Base-by-base conservation (phyloP, 208 protist species). In the Wallacemonas sp. region DNA sequence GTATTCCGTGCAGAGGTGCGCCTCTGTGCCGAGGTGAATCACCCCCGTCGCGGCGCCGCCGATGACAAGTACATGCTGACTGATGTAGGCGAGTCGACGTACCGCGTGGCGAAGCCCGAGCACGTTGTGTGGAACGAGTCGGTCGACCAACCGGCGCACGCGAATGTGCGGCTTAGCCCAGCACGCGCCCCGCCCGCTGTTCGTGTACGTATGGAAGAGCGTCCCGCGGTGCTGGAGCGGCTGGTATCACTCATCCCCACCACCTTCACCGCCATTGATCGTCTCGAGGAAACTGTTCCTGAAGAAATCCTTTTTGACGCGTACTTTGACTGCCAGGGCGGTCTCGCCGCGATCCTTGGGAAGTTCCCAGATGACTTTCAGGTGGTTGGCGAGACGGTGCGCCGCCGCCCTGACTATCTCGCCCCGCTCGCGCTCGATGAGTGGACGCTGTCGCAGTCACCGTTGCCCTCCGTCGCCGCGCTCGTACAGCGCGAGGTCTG, bases 241-340 rank as follows among this genome's bases (percentile, higher is more conserved):
- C 79, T 95, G 44, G 71, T 74, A 30, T 64, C 73, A 22, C 72
- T 93, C 24, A 78, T 95, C n/a, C 87, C 90, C 24, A 33, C 19
- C 15, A 69, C 72, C 19, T 95, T 93, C 58, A 66, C 67, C 3
- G 27, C 78, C n/a, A 73, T 95, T 1, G 81, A 89, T 22, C 66
- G 64, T 22, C 59, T 95, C 39, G 87, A 95, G 81, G 86, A 92
- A 57, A 65, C 26, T 24, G 66, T 95, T 1, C 87, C 90, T 1
- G 85, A 93, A 64, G 85, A 92, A 44, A 63, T 95, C 6, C 71
- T 95, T 5, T 95, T 93, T 59, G 87, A 95, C 60, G 85, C 90
- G 5, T 95, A 93, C 77, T 95, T 95, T 66, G 84, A 95, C 67
- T 93, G 84, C 55, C 90, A 95, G 67, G 90, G 90, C n/a, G 90